These are phyloP conservation scores for Wallacemonas sp. DNA, from an alignment of 208 protist species.

Conservation along the genomic window DNA sequence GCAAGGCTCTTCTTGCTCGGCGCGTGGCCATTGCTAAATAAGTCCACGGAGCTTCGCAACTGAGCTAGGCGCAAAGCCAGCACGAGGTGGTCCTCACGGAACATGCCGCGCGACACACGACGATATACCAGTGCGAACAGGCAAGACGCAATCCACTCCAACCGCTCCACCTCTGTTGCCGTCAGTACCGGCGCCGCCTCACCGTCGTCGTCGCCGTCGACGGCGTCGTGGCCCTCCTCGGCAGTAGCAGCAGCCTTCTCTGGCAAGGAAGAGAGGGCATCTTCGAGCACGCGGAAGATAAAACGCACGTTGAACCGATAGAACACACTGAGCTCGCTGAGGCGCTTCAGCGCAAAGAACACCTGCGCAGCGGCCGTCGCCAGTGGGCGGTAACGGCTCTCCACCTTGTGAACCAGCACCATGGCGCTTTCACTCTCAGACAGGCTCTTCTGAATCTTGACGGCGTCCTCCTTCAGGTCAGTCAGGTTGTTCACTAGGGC, in stretches of 20 bases:
- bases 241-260: neutral
- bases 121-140: constrained; percentile 80
- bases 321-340: constrained; percentile 93
- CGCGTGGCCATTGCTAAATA: neutral
- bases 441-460: constrained; percentile 89
- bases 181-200: constrained; percentile 8
- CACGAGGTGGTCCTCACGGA: constrained; percentile 93
- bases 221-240: neutral
- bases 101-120: constrained; percentile 89
- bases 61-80: constrained; percentile 94
- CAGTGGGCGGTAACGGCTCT: constrained; percentile 94
- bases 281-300: constrained; percentile 93
- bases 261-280: constrained; percentile 71
- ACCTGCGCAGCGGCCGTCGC: constrained; percentile 84
- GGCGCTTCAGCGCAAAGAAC: constrained; percentile 96
- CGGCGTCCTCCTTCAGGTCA: constrained; percentile 93
- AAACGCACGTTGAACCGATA: constrained; percentile 98
- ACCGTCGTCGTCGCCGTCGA: constrained; percentile 12
- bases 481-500: constrained; percentile 94
- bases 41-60: constrained; percentile 73
- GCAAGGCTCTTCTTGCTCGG: constrained; percentile 6
- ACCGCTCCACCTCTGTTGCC: constrained; percentile 21
- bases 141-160: constrained; percentile 37
- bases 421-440: constrained; percentile 92
- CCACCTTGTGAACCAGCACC: constrained; percentile 77